phyloP scores from a whole-genome alignment of 106 monocot genomes.

The Allium sativum region DNA sequence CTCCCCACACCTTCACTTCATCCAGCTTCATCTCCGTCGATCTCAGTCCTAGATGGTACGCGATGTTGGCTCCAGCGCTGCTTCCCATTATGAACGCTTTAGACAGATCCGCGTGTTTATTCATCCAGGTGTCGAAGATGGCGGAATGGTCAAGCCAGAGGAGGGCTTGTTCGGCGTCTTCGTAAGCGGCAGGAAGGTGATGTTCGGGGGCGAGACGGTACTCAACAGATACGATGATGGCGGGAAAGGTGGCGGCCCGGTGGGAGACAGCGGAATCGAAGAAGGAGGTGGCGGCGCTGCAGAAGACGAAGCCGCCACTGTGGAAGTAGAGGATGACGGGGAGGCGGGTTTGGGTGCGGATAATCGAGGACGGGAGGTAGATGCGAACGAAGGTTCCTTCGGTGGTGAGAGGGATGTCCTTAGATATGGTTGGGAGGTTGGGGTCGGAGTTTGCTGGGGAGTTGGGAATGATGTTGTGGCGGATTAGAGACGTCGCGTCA shows the following conservation, averaged over 20 bases:
- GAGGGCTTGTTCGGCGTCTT: constrained; percentile 43
- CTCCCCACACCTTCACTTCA: constrained; percentile 9
- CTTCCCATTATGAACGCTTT: constrained; percentile 13
- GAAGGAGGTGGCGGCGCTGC: constrained; percentile 47
- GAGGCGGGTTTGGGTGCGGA: background rate
- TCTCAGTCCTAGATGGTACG: constrained; percentile 8
- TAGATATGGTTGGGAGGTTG: background rate
- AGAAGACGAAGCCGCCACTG: constrained; percentile 76
- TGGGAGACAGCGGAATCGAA: constrained; percentile 52
- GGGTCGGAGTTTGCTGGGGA: background rate
- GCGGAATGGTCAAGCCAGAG: constrained; percentile 27
- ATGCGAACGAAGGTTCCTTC: background rate
- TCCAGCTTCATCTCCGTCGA: background rate
- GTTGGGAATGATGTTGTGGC: background rate
- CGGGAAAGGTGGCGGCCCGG: constrained; percentile 15
- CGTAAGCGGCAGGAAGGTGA: constrained; percentile 68
- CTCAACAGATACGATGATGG: constrained; percentile 47
- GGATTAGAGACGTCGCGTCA: background rate
- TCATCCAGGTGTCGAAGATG: background rate
- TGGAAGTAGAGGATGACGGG: constrained; percentile 74
- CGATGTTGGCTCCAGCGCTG: constrained; percentile 20
- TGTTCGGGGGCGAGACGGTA: constrained; percentile 88
- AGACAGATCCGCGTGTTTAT: constrained; percentile 3
- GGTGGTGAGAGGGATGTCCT: constrained; percentile 1
- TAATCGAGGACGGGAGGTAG: background rate